Conservation (phyloP, 805 yeast genomes). For the Clavispora carvajalis region DNA sequence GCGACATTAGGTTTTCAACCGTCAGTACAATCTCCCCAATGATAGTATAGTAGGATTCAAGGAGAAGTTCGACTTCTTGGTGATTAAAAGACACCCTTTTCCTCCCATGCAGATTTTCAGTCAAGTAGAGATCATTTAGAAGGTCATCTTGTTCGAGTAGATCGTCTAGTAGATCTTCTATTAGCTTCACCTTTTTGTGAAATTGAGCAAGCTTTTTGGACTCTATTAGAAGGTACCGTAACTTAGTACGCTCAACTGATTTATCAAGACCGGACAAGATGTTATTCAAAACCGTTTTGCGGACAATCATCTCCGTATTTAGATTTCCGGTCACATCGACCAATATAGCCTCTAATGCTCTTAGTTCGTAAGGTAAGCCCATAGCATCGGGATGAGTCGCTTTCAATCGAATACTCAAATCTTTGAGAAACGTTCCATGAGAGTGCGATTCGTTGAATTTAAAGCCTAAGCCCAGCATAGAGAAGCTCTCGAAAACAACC, state of each 20-base stretch:
- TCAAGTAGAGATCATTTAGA: slow-evolving; percentile 71
- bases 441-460: slow-evolving; percentile 44
- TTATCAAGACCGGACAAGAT: slow-evolving; percentile 74
- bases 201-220: slow-evolving; percentile 81
- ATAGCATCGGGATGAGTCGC: slow-evolving; percentile 23
- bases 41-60: slow-evolving; percentile 87
- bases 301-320: slow-evolving; percentile 82
- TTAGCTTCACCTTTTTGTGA: slow-evolving; percentile 74
- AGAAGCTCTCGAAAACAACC: slow-evolving; percentile 38
- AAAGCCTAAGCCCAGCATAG: slow-evolving; percentile 20
- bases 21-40: slow-evolving; percentile 93
- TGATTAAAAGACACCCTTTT: slow-evolving; percentile 59
- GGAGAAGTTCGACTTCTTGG: slow-evolving; percentile 80
- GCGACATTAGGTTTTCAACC: slow-evolving; percentile 69
- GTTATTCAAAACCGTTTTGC: slow-evolving; percentile 67
- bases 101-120: slow-evolving; percentile 46
- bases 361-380: slow-evolving; percentile 73
- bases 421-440: slow-evolving; percentile 38
- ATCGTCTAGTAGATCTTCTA: slow-evolving; percentile 81
- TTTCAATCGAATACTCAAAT: slow-evolving; percentile 33
- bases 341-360: slow-evolving; percentile 85
- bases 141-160: slow-evolving; percentile 84
- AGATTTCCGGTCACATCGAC: slow-evolving; percentile 74
- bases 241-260: slow-evolving; percentile 72
- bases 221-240: slow-evolving; percentile 74